phyloP scores from a whole-genome alignment of 345 rosid species.

The Eucalyptus sideroxylon region DNA sequence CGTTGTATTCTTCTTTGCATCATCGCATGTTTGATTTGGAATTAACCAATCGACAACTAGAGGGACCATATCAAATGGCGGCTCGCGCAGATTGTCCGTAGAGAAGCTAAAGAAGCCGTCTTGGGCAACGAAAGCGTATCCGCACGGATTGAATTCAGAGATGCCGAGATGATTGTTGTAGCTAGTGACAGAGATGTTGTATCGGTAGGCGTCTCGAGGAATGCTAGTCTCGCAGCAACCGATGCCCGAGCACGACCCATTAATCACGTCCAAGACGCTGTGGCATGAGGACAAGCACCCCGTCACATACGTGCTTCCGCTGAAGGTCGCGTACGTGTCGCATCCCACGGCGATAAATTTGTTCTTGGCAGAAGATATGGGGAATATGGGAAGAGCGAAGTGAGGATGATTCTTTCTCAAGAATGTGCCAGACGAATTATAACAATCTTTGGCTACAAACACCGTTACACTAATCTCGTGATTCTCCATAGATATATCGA shows the following conservation, averaged over 20 bases:
- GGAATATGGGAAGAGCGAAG: background rate
- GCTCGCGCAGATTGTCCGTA: background rate
- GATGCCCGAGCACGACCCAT: background rate
- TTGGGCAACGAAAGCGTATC: slow-evolving; percentile 9
- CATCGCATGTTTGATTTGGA: background rate
- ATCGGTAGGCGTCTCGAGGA: background rate
- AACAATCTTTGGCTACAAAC: background rate
- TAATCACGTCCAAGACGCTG: background rate
- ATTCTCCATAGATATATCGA: background rate
- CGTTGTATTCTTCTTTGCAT: background rate
- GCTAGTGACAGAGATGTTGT: background rate
- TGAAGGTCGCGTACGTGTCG: no score
- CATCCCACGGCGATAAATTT: no score
- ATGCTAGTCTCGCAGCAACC: background rate
- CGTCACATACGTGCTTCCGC: background rate
- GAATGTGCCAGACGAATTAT: background rate
- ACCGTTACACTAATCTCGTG: background rate
- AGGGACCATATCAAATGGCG: background rate
- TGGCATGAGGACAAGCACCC: background rate
- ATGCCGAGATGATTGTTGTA: background rate
- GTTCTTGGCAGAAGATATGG: no score
- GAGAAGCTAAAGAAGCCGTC: background rate
- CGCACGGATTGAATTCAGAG: slow-evolving; percentile 4
- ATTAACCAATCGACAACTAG: background rate
- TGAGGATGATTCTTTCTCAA: rapidly evolving